Evolutionary conservation across 208 protist species (phyloP).

Genomic region (Leishmania lainsoni): DNA sequence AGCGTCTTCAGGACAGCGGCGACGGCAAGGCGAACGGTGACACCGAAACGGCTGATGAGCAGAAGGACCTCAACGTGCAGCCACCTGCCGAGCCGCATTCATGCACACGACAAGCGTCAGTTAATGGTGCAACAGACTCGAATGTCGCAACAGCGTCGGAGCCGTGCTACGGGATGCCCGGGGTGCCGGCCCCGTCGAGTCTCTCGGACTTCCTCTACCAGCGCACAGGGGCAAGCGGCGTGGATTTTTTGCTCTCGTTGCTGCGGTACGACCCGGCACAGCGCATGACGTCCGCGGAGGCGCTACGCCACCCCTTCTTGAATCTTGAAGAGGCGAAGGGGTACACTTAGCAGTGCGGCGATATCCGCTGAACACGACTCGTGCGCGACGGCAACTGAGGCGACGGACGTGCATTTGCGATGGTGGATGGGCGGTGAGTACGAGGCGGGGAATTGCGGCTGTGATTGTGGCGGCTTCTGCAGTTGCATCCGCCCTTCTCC

Average conservation of each 20-base stretch:
- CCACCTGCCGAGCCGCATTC: neutral
- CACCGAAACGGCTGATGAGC: neutral
- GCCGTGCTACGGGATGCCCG: neutral
- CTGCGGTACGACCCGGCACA: slow-evolving; percentile 55
- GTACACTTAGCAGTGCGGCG: neutral
- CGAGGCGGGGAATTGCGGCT: neutral
- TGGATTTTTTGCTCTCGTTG: slow-evolving; percentile 49
- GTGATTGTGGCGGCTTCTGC: neutral
- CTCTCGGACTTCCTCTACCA: slow-evolving; percentile 16
- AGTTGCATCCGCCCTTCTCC: neutral
- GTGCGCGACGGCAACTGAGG: neutral
- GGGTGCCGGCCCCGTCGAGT: neutral
- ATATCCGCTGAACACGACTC: neutral
- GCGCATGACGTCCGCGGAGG: slow-evolving; percentile 54
- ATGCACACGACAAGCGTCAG: neutral
- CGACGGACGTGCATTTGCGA: neutral
- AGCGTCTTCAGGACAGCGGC: slow-evolving; percentile 11
- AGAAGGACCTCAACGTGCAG: neutral
- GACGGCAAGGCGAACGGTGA: slow-evolving; percentile 4
- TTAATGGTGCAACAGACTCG: neutral
- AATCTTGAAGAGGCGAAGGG: neutral
- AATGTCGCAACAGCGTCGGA: neutral
- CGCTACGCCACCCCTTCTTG: slow-evolving; percentile 54
- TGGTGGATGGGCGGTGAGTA: neutral
- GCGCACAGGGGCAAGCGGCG: slow-evolving; percentile 39